Conservation (phyloP, 2,329 filamentous ascomycete species). For the Aspergillus viridinutans region DNA sequence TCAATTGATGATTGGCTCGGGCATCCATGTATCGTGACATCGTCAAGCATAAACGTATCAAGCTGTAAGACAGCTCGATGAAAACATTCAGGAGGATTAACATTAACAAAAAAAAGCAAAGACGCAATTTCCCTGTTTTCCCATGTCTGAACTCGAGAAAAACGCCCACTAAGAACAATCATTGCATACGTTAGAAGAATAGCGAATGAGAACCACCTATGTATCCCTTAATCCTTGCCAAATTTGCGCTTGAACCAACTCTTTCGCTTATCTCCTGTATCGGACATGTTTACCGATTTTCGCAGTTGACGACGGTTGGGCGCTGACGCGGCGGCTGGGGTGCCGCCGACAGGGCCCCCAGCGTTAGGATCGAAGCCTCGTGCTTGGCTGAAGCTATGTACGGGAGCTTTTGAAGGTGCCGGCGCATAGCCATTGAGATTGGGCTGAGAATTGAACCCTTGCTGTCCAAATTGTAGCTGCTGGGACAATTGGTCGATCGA, state of each 20-base stretch:
- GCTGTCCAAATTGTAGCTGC: slow-evolving; percentile 56
- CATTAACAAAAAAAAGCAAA: not conserved
- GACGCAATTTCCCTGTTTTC: slow-evolving; percentile 1
- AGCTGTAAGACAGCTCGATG: slow-evolving; percentile 1
- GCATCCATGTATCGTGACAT: slow-evolving; percentile 23
- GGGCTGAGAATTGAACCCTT: slow-evolving; percentile 44
- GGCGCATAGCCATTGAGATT: slow-evolving; percentile 30
- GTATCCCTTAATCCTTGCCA: slow-evolving; percentile 49
- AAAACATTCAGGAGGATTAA: slow-evolving; percentile 4
- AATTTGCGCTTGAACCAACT: slow-evolving; percentile 85
- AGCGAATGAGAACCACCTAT: slow-evolving; percentile 16
- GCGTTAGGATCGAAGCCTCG: slow-evolving; percentile 19
- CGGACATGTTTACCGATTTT: slow-evolving; percentile 18
- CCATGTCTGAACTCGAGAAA: slow-evolving; percentile 2
- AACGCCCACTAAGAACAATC: slow-evolving; percentile 1
- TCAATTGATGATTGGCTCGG: slow-evolving; percentile 4
- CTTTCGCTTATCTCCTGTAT: slow-evolving; percentile 66
- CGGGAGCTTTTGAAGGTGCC: not conserved
- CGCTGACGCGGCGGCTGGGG: slow-evolving; percentile 12
- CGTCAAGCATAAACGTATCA: slow-evolving; percentile 15
- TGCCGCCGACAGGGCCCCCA: slow-evolving; percentile 25
- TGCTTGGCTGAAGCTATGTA: slow-evolving; percentile 3
- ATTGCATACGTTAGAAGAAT: slow-evolving; percentile 16
- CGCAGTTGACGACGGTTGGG: slow-evolving; percentile 18
- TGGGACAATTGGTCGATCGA: slow-evolving; percentile 72